Evolutionary conservation across 257 asterid species (phyloP).

Genomic region (Coffea canephora): DNA sequence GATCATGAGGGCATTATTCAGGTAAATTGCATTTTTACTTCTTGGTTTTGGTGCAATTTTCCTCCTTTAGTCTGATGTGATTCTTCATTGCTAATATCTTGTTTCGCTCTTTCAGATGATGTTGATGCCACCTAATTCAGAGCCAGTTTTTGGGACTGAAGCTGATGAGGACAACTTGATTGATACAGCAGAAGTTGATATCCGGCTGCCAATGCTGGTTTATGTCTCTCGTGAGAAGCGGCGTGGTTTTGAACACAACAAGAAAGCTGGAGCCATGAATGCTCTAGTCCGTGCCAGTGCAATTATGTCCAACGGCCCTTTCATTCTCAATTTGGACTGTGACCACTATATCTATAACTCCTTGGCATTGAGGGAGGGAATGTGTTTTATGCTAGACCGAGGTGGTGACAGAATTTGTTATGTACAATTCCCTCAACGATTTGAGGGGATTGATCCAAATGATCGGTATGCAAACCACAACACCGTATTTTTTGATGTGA

Average conservation of each 20-base stretch:
- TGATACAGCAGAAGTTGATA: conserved; percentile 63
- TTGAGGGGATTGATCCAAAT: conserved; percentile 88
- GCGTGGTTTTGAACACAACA: conserved; percentile 79
- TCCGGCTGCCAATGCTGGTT: conserved; percentile 85
- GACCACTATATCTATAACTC: conserved; percentile 88
- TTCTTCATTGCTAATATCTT: not conserved
- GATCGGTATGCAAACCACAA: conserved; percentile 93
- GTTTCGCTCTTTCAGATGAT: conserved; percentile 56
- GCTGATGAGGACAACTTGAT: conserved; percentile 54
- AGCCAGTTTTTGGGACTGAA: conserved; percentile 63
- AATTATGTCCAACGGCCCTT: conserved; percentile 86
- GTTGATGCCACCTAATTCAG: conserved; percentile 80
- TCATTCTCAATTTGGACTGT: conserved; percentile 86
- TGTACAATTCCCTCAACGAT: conserved; percentile 87
- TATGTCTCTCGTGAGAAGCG: conserved; percentile 92
- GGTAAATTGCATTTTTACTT: conserved; percentile 31
- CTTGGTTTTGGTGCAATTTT: not conserved
- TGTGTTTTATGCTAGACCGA: conserved; percentile 93
- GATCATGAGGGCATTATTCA: conserved; percentile 94
- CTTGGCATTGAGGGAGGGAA: conserved; percentile 76
- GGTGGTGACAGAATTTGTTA: conserved; percentile 91
- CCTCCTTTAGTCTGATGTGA: not conserved
- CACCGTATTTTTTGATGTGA: conserved; percentile 86
- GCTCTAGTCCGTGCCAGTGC: conserved; percentile 91
- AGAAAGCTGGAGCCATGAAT: conserved; percentile 97